Conservation (phyloP, 495 filamentous ascomycete genomes). For the Evansstolkia leycettana region DNA sequence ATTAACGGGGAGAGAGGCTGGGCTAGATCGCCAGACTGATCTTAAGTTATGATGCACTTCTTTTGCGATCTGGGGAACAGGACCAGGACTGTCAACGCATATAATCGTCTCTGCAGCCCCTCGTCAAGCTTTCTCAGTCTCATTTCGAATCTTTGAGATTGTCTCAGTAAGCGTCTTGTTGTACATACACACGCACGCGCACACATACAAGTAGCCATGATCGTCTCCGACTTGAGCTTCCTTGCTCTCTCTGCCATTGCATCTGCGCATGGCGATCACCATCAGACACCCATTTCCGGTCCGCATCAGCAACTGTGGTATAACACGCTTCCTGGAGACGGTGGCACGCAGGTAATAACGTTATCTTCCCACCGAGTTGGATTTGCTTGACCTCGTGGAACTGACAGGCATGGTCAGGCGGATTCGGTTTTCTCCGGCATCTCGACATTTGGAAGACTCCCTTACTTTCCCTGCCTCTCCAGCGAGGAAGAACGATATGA, state of each 20-base stretch:
- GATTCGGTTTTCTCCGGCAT: constrained; percentile 64
- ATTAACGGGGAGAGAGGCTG: background rate
- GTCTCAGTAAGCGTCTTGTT: too few species aligned
- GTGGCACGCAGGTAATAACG: constrained; percentile 45
- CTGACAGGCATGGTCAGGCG: constrained; percentile 29
- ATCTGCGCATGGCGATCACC: constrained; percentile 38
- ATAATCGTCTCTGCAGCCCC: too few species aligned
- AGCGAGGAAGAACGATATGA: constrained; percentile 62
- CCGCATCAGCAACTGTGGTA: constrained; percentile 52
- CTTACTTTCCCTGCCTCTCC: constrained; percentile 66
- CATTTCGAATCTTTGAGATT: too few species aligned
- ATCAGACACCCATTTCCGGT: constrained; percentile 43
- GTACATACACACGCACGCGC: too few species aligned
- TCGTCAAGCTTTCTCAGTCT: too few species aligned
- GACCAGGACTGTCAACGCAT: too few species aligned
- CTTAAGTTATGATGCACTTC: too few species aligned
- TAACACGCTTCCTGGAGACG: constrained; percentile 54
- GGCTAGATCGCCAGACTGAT: too few species aligned
- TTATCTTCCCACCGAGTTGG: background rate
- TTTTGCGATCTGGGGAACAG: too few species aligned
- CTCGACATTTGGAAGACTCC: constrained; percentile 64
- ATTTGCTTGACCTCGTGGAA: too few species aligned
- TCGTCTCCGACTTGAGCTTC: constrained; percentile 9
- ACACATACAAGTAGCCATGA: constrained; percentile 4
- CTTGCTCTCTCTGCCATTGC: constrained; percentile 24